These are phyloP conservation scores for Abelmoschus esculentus DNA, from an alignment of 345 rosid species.

Conservation along the genomic window DNA sequence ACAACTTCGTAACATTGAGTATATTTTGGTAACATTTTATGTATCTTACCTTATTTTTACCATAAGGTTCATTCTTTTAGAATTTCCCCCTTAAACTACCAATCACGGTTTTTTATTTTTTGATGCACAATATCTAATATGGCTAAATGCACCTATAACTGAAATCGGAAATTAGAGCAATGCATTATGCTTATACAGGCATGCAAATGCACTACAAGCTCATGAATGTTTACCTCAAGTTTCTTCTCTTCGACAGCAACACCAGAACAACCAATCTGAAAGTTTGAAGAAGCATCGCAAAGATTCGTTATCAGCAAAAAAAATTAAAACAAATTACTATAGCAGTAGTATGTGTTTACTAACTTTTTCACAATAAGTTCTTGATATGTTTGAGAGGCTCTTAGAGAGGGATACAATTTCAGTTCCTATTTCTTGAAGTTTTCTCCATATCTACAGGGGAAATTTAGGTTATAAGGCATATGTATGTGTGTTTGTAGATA, in stretches of 20 bases:
- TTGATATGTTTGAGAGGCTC: constrained; percentile 59
- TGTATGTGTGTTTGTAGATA: neutral
- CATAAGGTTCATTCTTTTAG: too few species aligned
- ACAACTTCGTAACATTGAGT: too few species aligned
- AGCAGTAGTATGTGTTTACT: constrained; percentile 8
- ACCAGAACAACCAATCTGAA: constrained; percentile 22
- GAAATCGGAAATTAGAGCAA: neutral
- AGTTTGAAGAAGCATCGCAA: neutral
- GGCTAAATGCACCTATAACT: neutral
- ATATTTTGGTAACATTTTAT: too few species aligned
- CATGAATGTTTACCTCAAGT: constrained; percentile 28
- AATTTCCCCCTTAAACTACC: too few species aligned
- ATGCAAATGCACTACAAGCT: neutral
- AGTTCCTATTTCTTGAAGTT: constrained; percentile 54
- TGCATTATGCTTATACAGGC: neutral
- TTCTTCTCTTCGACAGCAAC: constrained; percentile 20
- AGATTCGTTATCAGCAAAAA: neutral
- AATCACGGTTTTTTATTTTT: too few species aligned
- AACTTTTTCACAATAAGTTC: constrained; percentile 50
- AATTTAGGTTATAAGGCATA: constrained; percentile 1
- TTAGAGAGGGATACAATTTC: constrained; percentile 64
- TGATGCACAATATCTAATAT: neutral
- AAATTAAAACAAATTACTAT: neutral
- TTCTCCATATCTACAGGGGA: constrained; percentile 54
- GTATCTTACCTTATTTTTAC: too few species aligned